Evolutionary conservation across 2,329 filamentous ascomycete genomes (phyloP).

Genomic region (Calonectria pseudoreteaudii): DNA sequence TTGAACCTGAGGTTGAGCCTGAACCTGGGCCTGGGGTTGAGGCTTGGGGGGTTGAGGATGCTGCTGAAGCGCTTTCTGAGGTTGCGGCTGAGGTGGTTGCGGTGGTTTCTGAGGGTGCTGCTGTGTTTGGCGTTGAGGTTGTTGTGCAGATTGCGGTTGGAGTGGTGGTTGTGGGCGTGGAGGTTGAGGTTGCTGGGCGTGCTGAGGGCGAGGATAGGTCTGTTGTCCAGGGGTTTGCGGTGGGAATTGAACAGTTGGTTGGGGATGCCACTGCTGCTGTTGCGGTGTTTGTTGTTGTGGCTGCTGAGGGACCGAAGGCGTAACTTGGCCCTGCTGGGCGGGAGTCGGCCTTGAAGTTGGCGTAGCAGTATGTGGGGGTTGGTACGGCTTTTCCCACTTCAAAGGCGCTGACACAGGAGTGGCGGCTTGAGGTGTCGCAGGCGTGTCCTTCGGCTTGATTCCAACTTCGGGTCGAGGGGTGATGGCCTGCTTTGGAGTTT

Average conservation of each 20-base stretch:
- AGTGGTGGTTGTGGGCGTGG: constrained; percentile 36
- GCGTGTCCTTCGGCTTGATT: constrained; percentile 45
- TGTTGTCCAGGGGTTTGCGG: constrained; percentile 38
- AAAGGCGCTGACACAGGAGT: constrained; percentile 43
- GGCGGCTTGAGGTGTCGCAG: constrained; percentile 34
- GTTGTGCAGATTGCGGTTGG: constrained; percentile 28
- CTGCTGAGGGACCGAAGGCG: constrained; percentile 34
- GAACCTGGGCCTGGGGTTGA: background rate
- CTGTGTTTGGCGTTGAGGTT: constrained; percentile 29
- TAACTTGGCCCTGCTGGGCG: constrained; percentile 35
- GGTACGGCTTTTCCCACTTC: constrained; percentile 58
- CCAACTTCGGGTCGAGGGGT: constrained; percentile 50
- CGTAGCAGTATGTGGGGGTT: constrained; percentile 46
- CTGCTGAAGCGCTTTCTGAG: constrained; percentile 37
- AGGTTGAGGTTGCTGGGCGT: constrained; percentile 30
- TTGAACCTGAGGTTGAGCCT: background rate
- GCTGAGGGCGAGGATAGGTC: constrained; percentile 33
- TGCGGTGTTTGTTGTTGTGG: constrained; percentile 17
- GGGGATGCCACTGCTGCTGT: constrained; percentile 40
- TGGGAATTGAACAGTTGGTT: constrained; percentile 35
- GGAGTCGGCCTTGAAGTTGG: constrained; percentile 42
- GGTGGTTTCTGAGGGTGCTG: constrained; percentile 33
- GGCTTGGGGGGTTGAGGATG: constrained; percentile 27
- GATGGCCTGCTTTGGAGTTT: constrained; percentile 46
- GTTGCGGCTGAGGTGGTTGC: constrained; percentile 32